Evolutionary conservation across 2,329 filamentous ascomycete species (phyloP).

Genomic region (Ceratocystis huliohia): DNA sequence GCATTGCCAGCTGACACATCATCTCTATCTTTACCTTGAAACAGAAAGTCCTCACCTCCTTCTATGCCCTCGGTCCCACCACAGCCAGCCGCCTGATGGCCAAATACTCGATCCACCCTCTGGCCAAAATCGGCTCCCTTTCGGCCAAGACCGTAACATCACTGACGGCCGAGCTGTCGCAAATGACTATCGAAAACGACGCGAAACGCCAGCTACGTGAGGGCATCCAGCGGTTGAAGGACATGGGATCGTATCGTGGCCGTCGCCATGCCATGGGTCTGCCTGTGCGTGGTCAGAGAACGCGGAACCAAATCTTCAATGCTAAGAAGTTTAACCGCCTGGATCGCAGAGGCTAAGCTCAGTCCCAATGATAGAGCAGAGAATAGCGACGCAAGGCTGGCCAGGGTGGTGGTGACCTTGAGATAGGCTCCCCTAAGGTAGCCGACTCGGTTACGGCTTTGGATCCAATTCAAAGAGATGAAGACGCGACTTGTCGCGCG

Average conservation of each 20-base stretch:
- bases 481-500: neutral
- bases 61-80: slow-evolving; percentile 71
- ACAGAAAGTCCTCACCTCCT: slow-evolving; percentile 63
- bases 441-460: neutral
- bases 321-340: slow-evolving; percentile 50
- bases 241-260: slow-evolving; percentile 83
- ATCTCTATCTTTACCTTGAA: neutral
- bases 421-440: neutral
- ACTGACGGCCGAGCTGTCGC: slow-evolving; percentile 71
- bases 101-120: slow-evolving; percentile 76
- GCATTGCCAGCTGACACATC: too few relatives aligned
- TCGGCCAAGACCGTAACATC: slow-evolving; percentile 64
- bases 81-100: slow-evolving; percentile 66
- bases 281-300: slow-evolving; percentile 82
- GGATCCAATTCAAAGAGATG: neutral
- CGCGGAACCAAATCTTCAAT: slow-evolving; percentile 57
- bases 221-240: slow-evolving; percentile 73
- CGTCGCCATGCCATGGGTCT: slow-evolving; percentile 84
- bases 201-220: slow-evolving; percentile 63
- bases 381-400: neutral
- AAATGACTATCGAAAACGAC: slow-evolving; percentile 91
- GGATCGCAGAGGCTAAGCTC: slow-evolving; percentile 33
- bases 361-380: neutral
- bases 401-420: neutral
- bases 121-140: slow-evolving; percentile 63